Evolutionary conservation across 2,329 filamentous ascomycete genomes (phyloP).

Genomic region (Chaetothyriales sp.): DNA sequence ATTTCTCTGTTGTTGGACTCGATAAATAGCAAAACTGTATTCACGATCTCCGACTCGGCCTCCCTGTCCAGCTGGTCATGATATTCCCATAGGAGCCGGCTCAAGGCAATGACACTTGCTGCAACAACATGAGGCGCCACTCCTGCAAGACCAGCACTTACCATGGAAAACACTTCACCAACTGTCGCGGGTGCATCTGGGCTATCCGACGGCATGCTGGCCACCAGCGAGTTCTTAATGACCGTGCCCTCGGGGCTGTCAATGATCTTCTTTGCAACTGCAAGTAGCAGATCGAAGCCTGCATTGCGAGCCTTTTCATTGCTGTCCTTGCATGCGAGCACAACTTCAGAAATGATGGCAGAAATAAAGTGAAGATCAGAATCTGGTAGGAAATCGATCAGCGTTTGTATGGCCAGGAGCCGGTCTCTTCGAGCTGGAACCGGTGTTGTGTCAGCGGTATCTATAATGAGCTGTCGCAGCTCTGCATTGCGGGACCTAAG

Average conservation of each 20-base stretch:
- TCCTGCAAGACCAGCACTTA: constrained; percentile 84
- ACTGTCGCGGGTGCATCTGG: constrained; percentile 64
- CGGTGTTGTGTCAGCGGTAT: constrained; percentile 69
- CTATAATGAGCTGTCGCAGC: constrained; percentile 65
- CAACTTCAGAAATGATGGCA: constrained; percentile 77
- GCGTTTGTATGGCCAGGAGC: constrained; percentile 62
- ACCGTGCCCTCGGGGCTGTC: constrained; percentile 49
- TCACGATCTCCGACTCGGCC: constrained; percentile 68
- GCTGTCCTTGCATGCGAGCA: constrained; percentile 92
- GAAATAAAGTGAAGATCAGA: constrained; percentile 84
- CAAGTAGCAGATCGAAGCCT: constrained; percentile 78
- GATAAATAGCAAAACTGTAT: constrained; percentile 90
- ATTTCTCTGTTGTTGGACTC: constrained; percentile 96
- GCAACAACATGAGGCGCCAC: constrained; percentile 94
- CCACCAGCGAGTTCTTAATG: constrained; percentile 74
- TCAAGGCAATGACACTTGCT: constrained; percentile 87
- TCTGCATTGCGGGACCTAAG: constrained; percentile 61
- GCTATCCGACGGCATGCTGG: constrained; percentile 71
- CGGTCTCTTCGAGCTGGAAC: constrained; percentile 76
- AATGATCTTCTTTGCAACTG: constrained; percentile 72
- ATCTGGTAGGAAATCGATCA: constrained; percentile 64
- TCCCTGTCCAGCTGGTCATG: constrained; percentile 51
- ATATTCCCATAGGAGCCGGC: constrained; percentile 87
- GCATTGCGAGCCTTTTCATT: constrained; percentile 85
- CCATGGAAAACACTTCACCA: constrained; percentile 97